phyloP scores from a whole-genome alignment of 2,329 filamentous ascomycete genomes.

The Daldinia sp. region DNA sequence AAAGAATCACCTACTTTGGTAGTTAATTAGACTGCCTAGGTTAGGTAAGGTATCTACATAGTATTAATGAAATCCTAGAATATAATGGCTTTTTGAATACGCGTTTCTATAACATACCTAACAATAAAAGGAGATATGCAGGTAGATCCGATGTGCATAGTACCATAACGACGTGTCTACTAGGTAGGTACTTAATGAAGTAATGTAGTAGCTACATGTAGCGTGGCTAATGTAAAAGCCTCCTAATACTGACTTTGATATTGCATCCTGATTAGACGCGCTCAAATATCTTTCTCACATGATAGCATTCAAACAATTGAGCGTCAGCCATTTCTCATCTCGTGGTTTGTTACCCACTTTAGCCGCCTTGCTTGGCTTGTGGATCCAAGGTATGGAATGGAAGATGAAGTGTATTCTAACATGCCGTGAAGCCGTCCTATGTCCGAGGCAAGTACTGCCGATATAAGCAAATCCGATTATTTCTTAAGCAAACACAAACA shows the following conservation, averaged over 20 bases:
- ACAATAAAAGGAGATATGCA: conserved; percentile 2
- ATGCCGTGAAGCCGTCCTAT: conserved; percentile 7
- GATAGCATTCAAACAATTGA: neutral
- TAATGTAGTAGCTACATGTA: neutral
- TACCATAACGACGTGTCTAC: neutral
- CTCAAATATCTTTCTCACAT: neutral
- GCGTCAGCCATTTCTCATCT: conserved; percentile 1
- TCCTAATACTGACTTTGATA: neutral
- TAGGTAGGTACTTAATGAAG: neutral
- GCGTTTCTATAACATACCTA: neutral
- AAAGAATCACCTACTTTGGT: neutral
- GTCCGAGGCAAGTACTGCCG: neutral
- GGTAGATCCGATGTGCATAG: neutral
- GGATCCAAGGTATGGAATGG: neutral
- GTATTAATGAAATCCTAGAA: neutral
- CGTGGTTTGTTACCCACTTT: conserved; percentile 2
- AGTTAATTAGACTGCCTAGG: too few species aligned
- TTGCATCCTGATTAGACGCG: neutral
- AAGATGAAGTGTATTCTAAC: neutral
- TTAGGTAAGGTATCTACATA: too few species aligned
- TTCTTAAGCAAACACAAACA: neutral
- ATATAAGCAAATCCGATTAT: conserved; percentile 2
- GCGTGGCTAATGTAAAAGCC: neutral
- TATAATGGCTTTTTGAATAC: neutral
- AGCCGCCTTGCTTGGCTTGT: conserved; percentile 8